Percentiles rank a stretch among this genome's conserved stretches.
Conservation (phyloP, 78 protist genomes). For the Creolimax fragrantissima region DNA sequence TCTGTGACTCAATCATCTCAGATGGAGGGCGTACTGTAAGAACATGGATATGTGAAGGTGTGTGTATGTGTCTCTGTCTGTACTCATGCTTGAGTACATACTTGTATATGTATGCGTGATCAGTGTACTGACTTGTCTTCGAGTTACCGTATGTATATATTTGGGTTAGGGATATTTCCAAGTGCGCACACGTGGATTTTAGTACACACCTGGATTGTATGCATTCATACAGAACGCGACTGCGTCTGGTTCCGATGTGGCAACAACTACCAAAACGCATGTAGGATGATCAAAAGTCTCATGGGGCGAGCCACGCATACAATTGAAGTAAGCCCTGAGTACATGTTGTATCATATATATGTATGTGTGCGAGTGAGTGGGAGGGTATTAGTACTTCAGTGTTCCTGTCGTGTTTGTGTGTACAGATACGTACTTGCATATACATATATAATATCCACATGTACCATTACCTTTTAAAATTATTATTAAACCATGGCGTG, state of each 20-base stretch:
- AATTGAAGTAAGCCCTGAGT: background rate
- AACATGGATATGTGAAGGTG: background rate
- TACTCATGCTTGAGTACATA: no score
- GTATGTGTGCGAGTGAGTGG: no score
- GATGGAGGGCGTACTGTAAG: background rate
- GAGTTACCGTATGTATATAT: no score
- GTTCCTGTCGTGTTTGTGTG: no score
- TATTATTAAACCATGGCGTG: background rate
- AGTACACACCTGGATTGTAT: background rate
- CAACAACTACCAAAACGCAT: background rate
- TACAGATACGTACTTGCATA: background rate
- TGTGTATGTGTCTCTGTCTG: no score
- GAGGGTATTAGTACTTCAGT: no score
- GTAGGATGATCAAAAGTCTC: conserved; percentile 1
- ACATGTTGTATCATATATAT: no score
- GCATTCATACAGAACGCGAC: background rate
- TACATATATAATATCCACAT: background rate
- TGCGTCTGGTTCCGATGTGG: background rate
- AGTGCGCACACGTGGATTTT: no score
- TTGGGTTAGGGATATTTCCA: no score
- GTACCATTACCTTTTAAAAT: background rate
- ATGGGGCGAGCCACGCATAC: background rate
- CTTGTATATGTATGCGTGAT: no score
- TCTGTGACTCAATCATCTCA: background rate
- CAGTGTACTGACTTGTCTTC: no score